Evolutionary conservation across 305 asterid genomes (phyloP).

Genomic region (Caryopteris hybrid): DNA sequence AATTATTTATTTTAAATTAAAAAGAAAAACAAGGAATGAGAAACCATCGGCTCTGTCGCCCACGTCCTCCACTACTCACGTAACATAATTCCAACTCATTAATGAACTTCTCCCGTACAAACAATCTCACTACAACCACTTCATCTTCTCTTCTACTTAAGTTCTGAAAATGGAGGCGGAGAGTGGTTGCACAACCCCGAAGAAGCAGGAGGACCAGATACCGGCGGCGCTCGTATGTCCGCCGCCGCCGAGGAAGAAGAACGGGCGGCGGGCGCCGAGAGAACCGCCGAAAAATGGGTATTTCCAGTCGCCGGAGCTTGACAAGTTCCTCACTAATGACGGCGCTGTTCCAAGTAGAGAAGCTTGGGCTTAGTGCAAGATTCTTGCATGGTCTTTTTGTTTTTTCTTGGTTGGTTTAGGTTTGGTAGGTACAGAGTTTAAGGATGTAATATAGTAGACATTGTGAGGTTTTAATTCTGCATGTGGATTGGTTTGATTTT

Average conservation of each 20-base stretch:
- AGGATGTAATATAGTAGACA: background rate
- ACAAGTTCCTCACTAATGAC: constrained; percentile 29
- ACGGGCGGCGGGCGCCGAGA: constrained; percentile 9
- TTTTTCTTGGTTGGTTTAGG: background rate
- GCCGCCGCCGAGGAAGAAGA: constrained; percentile 62
- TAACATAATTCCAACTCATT: background rate
- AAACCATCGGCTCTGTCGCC: constrained; percentile 16
- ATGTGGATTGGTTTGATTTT: background rate
- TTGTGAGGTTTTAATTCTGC: no score
- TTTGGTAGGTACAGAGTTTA: background rate
- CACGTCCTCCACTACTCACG: constrained; percentile 19
- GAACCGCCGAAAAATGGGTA: constrained; percentile 36
- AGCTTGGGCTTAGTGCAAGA: constrained; percentile 19
- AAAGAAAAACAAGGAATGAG: background rate
- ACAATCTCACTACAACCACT: no score
- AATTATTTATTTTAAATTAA: no score
- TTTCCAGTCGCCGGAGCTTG: constrained; percentile 58
- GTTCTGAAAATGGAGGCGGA: constrained; percentile 38
- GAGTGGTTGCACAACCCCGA: constrained; percentile 67
- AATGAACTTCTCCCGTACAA: background rate
- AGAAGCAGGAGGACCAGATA: constrained; percentile 39
- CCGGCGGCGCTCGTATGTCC: constrained; percentile 53
- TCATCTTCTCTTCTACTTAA: no score
- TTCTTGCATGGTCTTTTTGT: background rate
- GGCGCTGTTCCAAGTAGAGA: constrained; percentile 16